Conservation (phyloP, 2,329 filamentous ascomycete species). For the Claviceps digitariae region DNA sequence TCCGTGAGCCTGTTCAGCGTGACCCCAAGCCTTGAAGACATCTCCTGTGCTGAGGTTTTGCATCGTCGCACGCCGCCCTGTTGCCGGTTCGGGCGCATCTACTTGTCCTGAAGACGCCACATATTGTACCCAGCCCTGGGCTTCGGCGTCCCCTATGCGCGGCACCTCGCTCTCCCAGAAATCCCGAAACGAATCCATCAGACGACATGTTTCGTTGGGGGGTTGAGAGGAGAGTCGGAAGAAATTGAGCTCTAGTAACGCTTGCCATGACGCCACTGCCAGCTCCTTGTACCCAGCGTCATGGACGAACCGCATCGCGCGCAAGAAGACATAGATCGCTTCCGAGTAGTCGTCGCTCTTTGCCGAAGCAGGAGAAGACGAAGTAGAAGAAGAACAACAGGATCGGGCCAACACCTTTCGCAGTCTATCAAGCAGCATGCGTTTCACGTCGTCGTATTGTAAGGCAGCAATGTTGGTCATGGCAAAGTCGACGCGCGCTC, state of each 20-base stretch:
- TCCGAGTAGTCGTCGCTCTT: slow-evolving; percentile 13
- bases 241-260: slow-evolving; percentile 58
- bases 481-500: slow-evolving; percentile 55
- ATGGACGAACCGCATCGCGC: slow-evolving; percentile 58
- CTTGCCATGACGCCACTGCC: slow-evolving; percentile 73
- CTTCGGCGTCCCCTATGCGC: slow-evolving; percentile 60
- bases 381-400: neutral
- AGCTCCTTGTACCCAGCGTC: slow-evolving; percentile 70
- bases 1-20: slow-evolving; percentile 38
- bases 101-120: slow-evolving; percentile 20
- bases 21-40: slow-evolving; percentile 37
- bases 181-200: slow-evolving; percentile 39
- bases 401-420: slow-evolving; percentile 8
- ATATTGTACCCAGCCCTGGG: slow-evolving; percentile 57
- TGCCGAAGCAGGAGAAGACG: neutral
- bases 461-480: slow-evolving; percentile 57
- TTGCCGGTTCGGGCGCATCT: slow-evolving; percentile 26
- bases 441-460: slow-evolving; percentile 51
- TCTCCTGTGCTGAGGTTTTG: slow-evolving; percentile 22
- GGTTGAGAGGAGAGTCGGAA: slow-evolving; percentile 26
- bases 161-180: slow-evolving; percentile 83
- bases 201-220: slow-evolving; percentile 8
- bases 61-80: slow-evolving; percentile 3
- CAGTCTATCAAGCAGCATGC: slow-evolving; percentile 42
- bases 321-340: slow-evolving; percentile 56